Evolutionary conservation across 768 basidiomycete species (phyloP).

Genomic region (Lactarius psammicola): DNA sequence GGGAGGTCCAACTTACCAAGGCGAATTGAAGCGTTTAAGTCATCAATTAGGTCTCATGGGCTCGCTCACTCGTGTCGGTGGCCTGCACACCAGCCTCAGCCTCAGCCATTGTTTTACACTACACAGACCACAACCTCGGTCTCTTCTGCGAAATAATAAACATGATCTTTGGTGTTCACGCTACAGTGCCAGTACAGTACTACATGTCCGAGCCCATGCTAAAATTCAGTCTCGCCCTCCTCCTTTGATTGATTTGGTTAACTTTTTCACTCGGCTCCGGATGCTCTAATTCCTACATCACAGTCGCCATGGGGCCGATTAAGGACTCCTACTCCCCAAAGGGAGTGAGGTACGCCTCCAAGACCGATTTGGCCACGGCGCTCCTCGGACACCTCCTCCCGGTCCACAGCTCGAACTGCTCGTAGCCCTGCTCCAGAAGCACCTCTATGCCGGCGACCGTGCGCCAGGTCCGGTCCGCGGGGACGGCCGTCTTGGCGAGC

Average conservation of each 20-base stretch:
- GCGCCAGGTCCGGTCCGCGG: constrained; percentile 52
- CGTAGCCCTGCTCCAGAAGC: constrained; percentile 84
- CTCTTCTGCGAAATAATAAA: background rate
- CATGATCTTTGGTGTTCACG: background rate
- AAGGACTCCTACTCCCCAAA: background rate
- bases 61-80: no score
- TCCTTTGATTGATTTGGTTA: background rate
- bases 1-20: background rate
- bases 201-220: background rate
- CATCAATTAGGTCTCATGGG: no score
- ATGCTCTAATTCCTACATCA: background rate
- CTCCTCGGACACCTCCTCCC: constrained; percentile 56
- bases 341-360: constrained; percentile 43
- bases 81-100: no score
- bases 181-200: background rate
- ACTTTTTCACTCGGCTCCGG: background rate
- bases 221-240: background rate
- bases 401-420: constrained; percentile 83
- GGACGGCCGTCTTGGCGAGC: constrained; percentile 52
- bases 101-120: background rate
- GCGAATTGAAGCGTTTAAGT: no score
- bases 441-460: constrained; percentile 80
- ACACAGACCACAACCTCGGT: background rate
- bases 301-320: background rate
- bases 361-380: constrained; percentile 48